phyloP scores from a whole-genome alignment of 2,329 filamentous ascomycete genomes.

The Dactylellina leptospora region DNA sequence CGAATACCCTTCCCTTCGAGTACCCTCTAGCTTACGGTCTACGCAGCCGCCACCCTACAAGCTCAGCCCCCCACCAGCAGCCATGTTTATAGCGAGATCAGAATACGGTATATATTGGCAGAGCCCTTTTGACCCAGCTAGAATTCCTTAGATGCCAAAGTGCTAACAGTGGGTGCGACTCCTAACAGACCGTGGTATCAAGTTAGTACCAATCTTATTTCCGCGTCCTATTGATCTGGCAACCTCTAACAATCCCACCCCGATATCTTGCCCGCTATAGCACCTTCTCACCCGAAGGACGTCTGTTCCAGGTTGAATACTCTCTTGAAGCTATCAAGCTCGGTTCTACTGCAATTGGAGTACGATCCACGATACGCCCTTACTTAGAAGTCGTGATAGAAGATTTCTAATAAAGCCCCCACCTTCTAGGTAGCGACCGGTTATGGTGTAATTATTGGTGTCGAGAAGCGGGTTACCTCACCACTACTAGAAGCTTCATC shows the following conservation, averaged over 20 bases:
- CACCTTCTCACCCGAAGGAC: slow-evolving; percentile 99
- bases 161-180: slow-evolving; percentile 60
- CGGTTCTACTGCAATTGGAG: slow-evolving; percentile 95
- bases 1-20: too few relatives aligned
- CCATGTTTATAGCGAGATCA: slow-evolving; percentile 99
- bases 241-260: slow-evolving; percentile 45
- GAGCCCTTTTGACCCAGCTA: too few relatives aligned
- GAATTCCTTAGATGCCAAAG: slow-evolving; percentile 48
- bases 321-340: slow-evolving; percentile 99
- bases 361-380: slow-evolving; percentile 60
- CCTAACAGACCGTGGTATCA: slow-evolving; percentile 88
- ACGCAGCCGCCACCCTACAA: neutral
- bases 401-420: neutral
- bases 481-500: slow-evolving; percentile 96
- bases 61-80: neutral
- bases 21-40: neutral
- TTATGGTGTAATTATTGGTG: slow-evolving; percentile 92
- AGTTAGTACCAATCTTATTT: slow-evolving; percentile 68
- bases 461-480: slow-evolving; percentile 98
- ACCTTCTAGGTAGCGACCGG: slow-evolving; percentile 77
- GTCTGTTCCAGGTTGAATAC: slow-evolving; percentile 99
- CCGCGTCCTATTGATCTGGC: slow-evolving; percentile 34
- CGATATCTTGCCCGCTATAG: slow-evolving; percentile 62
- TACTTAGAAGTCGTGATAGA: neutral
- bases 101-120: slow-evolving; percentile 81